These are phyloP conservation scores for Tephrocybe sp. DNA, from an alignment of 768 basidiomycete species.

Conservation along the genomic window DNA sequence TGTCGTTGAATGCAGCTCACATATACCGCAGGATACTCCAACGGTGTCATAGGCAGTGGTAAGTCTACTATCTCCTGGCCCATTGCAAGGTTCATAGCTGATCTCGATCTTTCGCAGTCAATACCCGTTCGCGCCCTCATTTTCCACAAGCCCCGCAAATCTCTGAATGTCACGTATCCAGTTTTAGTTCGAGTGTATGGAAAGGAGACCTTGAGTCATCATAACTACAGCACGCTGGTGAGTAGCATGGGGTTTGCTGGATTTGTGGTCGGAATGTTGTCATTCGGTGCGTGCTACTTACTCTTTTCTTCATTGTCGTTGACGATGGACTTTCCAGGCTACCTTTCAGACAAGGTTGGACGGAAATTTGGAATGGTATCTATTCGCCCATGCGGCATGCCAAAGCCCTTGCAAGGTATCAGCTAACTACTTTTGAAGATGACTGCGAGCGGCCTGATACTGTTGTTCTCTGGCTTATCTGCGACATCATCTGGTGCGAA, in stretches of 20 bases:
- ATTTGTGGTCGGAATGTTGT: slow-evolving; percentile 78
- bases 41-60: slow-evolving; percentile 76
- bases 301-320: no score
- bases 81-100: background rate
- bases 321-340: slow-evolving; percentile 36
- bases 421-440: slow-evolving; percentile 41
- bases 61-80: slow-evolving; percentile 23
- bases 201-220: slow-evolving; percentile 38
- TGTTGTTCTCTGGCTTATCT: slow-evolving; percentile 79
- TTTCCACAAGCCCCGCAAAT: background rate
- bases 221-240: slow-evolving; percentile 63
- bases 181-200: slow-evolving; percentile 74
- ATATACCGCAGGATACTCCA: slow-evolving; percentile 62
- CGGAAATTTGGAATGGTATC: slow-evolving; percentile 82
- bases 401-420: background rate
- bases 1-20: background rate
- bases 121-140: slow-evolving; percentile 47
- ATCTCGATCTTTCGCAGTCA: slow-evolving; percentile 44
- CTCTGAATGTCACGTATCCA: slow-evolving; percentile 21
- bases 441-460: slow-evolving; percentile 77
- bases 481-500: slow-evolving; percentile 79
- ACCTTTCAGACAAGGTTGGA: slow-evolving; percentile 80
- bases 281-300: slow-evolving; percentile 65
- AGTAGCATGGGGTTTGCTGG: slow-evolving; percentile 78
- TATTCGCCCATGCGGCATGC: background rate